Evolutionary conservation across 2,329 filamentous ascomycete species (phyloP), one percentile per base, ranked within the genome.

Genomic region (Fusarium poae): DNA sequence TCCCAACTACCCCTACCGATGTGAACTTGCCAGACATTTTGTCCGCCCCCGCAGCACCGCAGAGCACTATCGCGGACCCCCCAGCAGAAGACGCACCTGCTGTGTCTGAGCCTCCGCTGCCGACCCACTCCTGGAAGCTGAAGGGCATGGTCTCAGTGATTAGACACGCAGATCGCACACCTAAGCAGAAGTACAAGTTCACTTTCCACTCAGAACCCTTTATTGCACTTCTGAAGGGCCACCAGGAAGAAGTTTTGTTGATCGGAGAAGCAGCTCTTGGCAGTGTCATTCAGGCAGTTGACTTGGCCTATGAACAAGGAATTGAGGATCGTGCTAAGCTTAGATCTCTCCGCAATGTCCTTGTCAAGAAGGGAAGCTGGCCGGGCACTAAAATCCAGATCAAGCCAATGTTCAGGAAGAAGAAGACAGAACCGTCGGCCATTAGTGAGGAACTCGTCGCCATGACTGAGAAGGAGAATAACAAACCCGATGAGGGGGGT

Each of bases 101-200:
- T 25, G 80, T 83, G 23, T 83, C 88, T 4, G 85, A 88, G 12
- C 89, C 90, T 44, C 91, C 91, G 4, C 87, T 86, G 2, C 92
- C 91, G 0, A 97, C 97, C 74, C 94, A 97, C 75, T 93, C 96
- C 13, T 99, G 96, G 96, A 98, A 97, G 79, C 84, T 99, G 53
- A 99, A 99, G 81, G 96, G 96, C 15, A 94, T 99, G 81, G 95
- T 99, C 1, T 95, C 94, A 3, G 96, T 99, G 18, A 94, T 99
- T 70, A 89, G 96, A 29, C 96, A 99, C 79, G 97, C 97, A 4
- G 96, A 99, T 81, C 91, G 96, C 58, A 99, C 96, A 2, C 96
- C 96, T 4, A 99, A 99, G 81, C 96, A 99, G 75, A 99, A 99
- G 78, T 97, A 97, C 85, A 99, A 99, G 78, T 99, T 98, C 75